Evolutionary conservation across 305 asterid species (phyloP), one percentile per base, ranked within the genome.

Genomic region (Fraxinus xanthoxyloides): DNA sequence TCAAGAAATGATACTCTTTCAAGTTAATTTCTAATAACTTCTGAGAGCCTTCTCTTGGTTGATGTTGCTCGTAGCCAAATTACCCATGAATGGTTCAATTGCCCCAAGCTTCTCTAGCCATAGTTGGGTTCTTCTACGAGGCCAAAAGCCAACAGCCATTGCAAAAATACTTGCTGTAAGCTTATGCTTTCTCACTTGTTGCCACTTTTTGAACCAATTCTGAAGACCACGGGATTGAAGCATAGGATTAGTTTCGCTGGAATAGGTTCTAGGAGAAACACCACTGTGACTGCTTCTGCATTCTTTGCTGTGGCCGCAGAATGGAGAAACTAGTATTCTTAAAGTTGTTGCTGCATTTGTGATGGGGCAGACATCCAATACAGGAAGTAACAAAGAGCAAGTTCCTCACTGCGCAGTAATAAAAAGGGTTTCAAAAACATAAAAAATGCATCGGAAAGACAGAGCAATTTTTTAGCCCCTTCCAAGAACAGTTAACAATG

Each of bases 141-240:
- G 91, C 98, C 97, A 95, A 46, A 46, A 46, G 54, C 54, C 54
- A 83, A 93, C 77, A 12, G 97, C 97, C 77, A 82, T 84, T 72
- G 87, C 87, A 79, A 95, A 95, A 79, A 97, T 95, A 82, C 96
- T 93, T 26, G 97, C 97, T 21, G 97, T 95, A 48, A 92, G 89
- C 84, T 87, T 93, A 85, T 87, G 75, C 88, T 81, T 89, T 87
- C 98, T 89, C 85, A 88, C 59, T 82, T 91, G 88, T 82, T 90
- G 97, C 98, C 98, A 93, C 81, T 92, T 92, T 89, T 93, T 93
- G 93, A 90, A 95, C 95, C 94, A 83, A 81, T 93, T 93, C 82
- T 88, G 94, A 72, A 92, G 84, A 30, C 85, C 78, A 8, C 36
- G 63, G n/a, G 87, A n/a, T 81, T 38, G 89, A 85, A 89, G 88